Conservation (phyloP, 805 yeast species). For the Candida fluviatilis region DNA sequence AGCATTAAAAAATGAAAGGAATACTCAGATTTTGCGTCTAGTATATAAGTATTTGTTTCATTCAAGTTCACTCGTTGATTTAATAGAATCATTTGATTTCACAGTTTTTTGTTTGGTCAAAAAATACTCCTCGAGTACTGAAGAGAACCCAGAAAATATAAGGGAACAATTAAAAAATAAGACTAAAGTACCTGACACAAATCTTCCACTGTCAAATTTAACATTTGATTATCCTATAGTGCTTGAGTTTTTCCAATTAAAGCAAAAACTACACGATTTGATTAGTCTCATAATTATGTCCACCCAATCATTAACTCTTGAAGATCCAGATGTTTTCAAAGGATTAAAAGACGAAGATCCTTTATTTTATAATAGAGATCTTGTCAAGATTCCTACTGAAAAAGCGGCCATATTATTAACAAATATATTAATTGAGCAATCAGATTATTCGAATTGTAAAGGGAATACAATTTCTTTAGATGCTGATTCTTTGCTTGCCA, state of each 20-base stretch:
- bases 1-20: constrained; percentile 36
- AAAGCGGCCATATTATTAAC: constrained; percentile 47
- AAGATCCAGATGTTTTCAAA: constrained; percentile 71
- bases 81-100: constrained; percentile 59
- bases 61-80: constrained; percentile 46
- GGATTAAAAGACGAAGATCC: constrained; percentile 56
- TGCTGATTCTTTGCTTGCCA: constrained; percentile 36
- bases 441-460: constrained; percentile 22
- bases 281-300: constrained; percentile 58
- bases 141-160: constrained; percentile 12
- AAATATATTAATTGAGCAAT: constrained; percentile 43
- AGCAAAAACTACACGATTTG: constrained; percentile 66
- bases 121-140: constrained; percentile 20
- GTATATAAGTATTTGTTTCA: constrained; percentile 51
- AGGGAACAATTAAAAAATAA: constrained; percentile 7
- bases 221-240: constrained; percentile 48
- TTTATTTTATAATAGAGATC: constrained; percentile 35
- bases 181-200: constrained; percentile 5
- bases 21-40: constrained; percentile 49
- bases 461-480: constrained; percentile 34
- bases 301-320: constrained; percentile 63
- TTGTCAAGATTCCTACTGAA: constrained; percentile 40
- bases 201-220: constrained; percentile 15
- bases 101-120: constrained; percentile 47
- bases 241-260: constrained; percentile 69